Evolutionary conservation across 306 rosid genomes (phyloP).

Genomic region (Quercus bicolor): DNA sequence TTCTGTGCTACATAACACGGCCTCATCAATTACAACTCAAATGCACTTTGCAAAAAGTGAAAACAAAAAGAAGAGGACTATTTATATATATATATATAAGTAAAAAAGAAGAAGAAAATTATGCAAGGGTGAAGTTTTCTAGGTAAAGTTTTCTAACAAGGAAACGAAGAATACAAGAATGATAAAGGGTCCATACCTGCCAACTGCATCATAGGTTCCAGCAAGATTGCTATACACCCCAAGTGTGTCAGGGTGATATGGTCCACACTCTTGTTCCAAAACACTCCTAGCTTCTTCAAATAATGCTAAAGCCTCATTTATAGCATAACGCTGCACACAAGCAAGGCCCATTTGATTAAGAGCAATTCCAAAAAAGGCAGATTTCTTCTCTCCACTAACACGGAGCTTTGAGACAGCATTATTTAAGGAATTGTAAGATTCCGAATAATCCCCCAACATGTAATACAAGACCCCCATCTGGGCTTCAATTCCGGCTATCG

Average conservation of each 20-base stretch:
- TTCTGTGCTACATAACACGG: neutral
- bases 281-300: constrained; percentile 79
- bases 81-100: too few relatives aligned
- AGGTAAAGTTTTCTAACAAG: too few relatives aligned
- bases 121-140: neutral
- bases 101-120: neutral
- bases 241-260: constrained; percentile 85
- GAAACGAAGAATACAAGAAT: neutral
- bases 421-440: constrained; percentile 66
- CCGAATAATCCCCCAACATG: constrained; percentile 60
- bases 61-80: too few relatives aligned
- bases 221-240: constrained; percentile 93
- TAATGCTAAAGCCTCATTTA: constrained; percentile 63
- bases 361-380: constrained; percentile 80
- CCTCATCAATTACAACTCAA: neutral
- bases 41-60: neutral
- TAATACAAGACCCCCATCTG: constrained; percentile 89
- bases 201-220: constrained; percentile 89
- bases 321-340: constrained; percentile 63
- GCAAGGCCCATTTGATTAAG: constrained; percentile 94
- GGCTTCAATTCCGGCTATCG: constrained; percentile 91
- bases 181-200: constrained; percentile 50
- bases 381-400: constrained; percentile 73
- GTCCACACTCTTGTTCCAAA: constrained; percentile 71
- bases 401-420: constrained; percentile 76